Conservation (phyloP, 1,139 yeast genomes). For the Saccharomyces pastorianus region DNA sequence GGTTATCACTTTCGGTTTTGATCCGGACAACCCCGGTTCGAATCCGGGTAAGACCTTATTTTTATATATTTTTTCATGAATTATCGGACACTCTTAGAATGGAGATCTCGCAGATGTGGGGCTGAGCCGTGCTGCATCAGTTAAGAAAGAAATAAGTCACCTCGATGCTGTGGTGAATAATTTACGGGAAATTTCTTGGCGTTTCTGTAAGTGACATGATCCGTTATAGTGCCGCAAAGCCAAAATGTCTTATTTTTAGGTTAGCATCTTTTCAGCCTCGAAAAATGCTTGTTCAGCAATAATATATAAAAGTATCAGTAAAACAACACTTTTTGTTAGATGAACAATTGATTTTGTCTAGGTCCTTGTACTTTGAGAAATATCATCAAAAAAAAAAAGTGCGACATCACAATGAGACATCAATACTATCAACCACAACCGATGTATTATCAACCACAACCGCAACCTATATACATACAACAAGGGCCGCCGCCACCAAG, state of each 20-base stretch:
- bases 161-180: not conserved
- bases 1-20: constrained; percentile 63
- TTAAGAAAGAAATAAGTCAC: not conserved
- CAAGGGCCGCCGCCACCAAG: constrained; percentile 8
- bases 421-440: not conserved
- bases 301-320: not conserved
- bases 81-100: not conserved
- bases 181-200: not conserved
- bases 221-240: not conserved
- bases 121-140: not conserved
- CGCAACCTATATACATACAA: constrained; percentile 11
- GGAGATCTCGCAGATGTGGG: not conserved
- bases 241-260: not conserved
- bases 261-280: not conserved
- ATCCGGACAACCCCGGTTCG: constrained; percentile 92
- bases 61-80: constrained; percentile 20
- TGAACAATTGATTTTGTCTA: not conserved
- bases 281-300: not conserved
- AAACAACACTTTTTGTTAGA: not conserved
- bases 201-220: not conserved
- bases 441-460: constrained; percentile 1
- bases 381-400: not conserved
- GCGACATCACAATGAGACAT: not conserved
- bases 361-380: not conserved
- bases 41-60: constrained; percentile 84